A percentile compares a stretch with the other conserved stretches of the same genome.
These are phyloP conservation scores for Penicillium macrosclerotiorum DNA, from an alignment of 495 filamentous ascomycete genomes.

Conservation along the genomic window DNA sequence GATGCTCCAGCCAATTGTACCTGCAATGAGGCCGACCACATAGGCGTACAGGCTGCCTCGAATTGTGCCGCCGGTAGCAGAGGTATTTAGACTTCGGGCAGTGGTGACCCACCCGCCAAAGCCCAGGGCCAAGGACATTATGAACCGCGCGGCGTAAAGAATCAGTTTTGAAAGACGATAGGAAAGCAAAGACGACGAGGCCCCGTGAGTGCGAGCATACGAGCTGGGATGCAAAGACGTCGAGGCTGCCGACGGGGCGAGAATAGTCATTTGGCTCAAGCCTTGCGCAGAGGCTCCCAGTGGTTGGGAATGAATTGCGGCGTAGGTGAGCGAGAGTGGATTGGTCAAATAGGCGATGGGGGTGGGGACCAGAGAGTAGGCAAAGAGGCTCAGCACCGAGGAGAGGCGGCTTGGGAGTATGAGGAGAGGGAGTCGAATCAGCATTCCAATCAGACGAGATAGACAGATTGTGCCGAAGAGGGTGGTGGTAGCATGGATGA, in stretches of 20 bases:
- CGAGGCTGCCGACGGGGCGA: constrained; percentile 59
- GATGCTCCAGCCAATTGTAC: constrained; percentile 91
- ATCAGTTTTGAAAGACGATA: constrained; percentile 91
- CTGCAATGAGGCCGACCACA: constrained; percentile 85
- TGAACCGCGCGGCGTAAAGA: constrained; percentile 81
- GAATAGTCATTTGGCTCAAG: constrained; percentile 72
- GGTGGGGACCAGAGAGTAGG: constrained; percentile 78
- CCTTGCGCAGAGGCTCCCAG: constrained; percentile 72
- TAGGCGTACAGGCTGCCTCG: constrained; percentile 94
- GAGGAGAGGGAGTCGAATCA: constrained; percentile 82
- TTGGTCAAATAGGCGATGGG: constrained; percentile 83
- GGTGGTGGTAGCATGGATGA: constrained; percentile 74
- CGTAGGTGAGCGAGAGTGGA: constrained; percentile 87
- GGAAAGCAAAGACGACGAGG: constrained; percentile 52
- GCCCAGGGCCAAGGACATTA: constrained; percentile 84
- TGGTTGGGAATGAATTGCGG: constrained; percentile 87
- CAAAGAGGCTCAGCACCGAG: constrained; percentile 58
- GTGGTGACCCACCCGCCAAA: constrained; percentile 98
- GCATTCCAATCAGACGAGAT: constrained; percentile 73
- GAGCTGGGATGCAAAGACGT: constrained; percentile 48
- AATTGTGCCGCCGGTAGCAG: constrained; percentile 50
- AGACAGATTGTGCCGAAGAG: constrained; percentile 93
- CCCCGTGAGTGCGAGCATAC: constrained; percentile 40
- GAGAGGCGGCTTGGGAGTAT: constrained; percentile 73
- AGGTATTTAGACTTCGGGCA: constrained; percentile 64